These are phyloP conservation scores for Rhodotorula paludigena DNA, from an alignment of 768 basidiomycete species.

Conservation along the genomic window DNA sequence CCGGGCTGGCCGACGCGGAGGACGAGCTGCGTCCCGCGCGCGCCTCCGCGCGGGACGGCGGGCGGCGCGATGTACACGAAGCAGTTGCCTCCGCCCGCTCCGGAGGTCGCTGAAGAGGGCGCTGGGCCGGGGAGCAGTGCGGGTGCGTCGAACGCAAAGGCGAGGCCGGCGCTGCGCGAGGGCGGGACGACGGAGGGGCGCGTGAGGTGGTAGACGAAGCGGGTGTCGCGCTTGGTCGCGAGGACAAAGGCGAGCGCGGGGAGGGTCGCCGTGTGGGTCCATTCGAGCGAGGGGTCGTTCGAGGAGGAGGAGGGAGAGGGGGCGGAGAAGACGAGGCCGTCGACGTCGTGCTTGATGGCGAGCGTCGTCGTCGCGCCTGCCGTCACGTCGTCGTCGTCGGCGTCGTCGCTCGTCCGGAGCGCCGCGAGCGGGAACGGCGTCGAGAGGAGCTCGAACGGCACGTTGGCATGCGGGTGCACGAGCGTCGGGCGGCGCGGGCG, in stretches of 20 bases:
- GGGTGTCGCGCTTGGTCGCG: constrained; percentile 83
- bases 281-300: constrained; percentile 48
- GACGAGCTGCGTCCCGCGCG: constrained; percentile 35
- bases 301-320: constrained; percentile 40
- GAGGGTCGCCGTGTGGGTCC: constrained; percentile 77
- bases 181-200: constrained; percentile 41
- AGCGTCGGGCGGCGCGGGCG: constrained; percentile 46
- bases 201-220: constrained; percentile 76
- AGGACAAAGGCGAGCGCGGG: constrained; percentile 89
- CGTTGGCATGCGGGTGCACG: constrained; percentile 12
- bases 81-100: constrained; percentile 24
- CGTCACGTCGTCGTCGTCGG: background rate
- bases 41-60: constrained; percentile 2
- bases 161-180: constrained; percentile 48
- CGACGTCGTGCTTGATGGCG: constrained; percentile 66
- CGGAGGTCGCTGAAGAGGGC: background rate
- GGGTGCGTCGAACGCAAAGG: constrained; percentile 46
- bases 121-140: background rate
- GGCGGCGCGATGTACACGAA: constrained; percentile 34
- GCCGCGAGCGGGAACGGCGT: constrained; percentile 57
- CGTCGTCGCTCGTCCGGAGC: constrained; percentile 12
- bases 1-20: constrained; percentile 21
- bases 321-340: constrained; percentile 60
- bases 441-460: constrained; percentile 55
- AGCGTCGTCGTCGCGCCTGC: too few relatives aligned